Conservation (phyloP, 139 green algal species). For the Chlamydomonas applanata region DNA sequence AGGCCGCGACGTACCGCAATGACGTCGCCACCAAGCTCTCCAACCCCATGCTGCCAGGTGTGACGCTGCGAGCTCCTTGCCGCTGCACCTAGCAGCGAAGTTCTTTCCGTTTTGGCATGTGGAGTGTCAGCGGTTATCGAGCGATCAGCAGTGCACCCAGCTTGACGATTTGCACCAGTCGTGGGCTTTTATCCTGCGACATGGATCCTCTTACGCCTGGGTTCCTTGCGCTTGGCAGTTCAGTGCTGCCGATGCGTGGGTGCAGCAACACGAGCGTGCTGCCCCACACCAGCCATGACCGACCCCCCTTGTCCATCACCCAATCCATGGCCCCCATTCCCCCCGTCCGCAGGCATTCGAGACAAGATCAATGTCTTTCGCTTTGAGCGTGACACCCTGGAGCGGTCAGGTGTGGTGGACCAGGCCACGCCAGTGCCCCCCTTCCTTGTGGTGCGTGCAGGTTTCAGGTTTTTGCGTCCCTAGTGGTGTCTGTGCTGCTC, state of each 20-base stretch:
- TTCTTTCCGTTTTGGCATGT: too few relatives aligned
- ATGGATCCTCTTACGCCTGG: too few relatives aligned
- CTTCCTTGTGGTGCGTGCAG: slow-evolving; percentile 61
- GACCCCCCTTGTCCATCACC: not conserved
- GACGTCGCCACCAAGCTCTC: slow-evolving; percentile 62
- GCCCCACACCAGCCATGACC: too few relatives aligned
- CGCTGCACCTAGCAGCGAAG: too few relatives aligned
- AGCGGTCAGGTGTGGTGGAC: slow-evolving; percentile 55
- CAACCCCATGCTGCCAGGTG: slow-evolving; percentile 53
- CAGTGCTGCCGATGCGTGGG: not conserved
- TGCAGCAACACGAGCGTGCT: not conserved
- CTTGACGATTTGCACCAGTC: too few relatives aligned
- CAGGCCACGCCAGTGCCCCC: slow-evolving; percentile 38
- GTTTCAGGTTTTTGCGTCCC: not conserved
- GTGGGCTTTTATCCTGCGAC: too few relatives aligned
- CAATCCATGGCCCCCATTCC: too few relatives aligned
- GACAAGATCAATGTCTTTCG: slow-evolving; percentile 72
- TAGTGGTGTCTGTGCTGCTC: too few relatives aligned
- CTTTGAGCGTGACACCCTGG: slow-evolving; percentile 72
- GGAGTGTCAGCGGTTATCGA: too few relatives aligned
- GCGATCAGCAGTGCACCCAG: too few relatives aligned
- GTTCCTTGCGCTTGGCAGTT: not conserved
- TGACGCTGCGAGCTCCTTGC: too few relatives aligned
- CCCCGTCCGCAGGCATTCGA: slow-evolving; percentile 32
- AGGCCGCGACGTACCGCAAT: slow-evolving; percentile 49